Conservation (phyloP, 2,329 filamentous ascomycete genomes). For the Penicillium sp. region DNA sequence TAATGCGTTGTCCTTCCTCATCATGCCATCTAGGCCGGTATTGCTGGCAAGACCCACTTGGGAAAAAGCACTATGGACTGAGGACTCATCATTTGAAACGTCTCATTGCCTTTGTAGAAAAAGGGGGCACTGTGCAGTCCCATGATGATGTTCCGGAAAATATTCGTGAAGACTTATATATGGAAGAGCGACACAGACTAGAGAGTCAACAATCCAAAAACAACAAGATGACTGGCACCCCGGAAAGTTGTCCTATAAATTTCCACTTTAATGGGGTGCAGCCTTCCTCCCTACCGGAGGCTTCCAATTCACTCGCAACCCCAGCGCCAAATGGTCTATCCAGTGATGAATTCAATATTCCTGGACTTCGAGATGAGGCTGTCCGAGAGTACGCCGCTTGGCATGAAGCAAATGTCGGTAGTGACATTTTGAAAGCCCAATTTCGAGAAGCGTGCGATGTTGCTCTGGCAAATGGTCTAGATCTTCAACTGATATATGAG, state of each 20-base stretch:
- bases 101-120: conserved; percentile 9
- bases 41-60: conserved; percentile 19
- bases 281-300: not conserved
- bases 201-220: conserved; percentile 13
- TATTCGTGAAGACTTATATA: conserved; percentile 16
- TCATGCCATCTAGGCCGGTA: conserved; percentile 19
- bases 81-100: conserved; percentile 6
- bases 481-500: conserved; percentile 15
- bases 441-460: conserved; percentile 16
- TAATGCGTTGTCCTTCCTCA: conserved; percentile 6
- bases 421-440: conserved; percentile 14
- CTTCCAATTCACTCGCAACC: not conserved
- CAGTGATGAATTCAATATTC: conserved; percentile 4
- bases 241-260: conserved; percentile 14
- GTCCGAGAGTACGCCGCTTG: conserved; percentile 10
- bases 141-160: conserved; percentile 11
- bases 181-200: conserved; percentile 15
- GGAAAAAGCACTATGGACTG: conserved; percentile 22
- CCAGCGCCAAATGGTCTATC: not conserved
- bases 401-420: conserved; percentile 12
- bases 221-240: conserved; percentile 2
- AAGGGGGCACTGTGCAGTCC: conserved; percentile 6
- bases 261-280: conserved; percentile 14
- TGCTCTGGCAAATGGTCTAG: conserved; percentile 14
- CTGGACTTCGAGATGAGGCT: conserved; percentile 10